Conservation (phyloP, 129 eudicot species). For the Cynara cardunculus region DNA sequence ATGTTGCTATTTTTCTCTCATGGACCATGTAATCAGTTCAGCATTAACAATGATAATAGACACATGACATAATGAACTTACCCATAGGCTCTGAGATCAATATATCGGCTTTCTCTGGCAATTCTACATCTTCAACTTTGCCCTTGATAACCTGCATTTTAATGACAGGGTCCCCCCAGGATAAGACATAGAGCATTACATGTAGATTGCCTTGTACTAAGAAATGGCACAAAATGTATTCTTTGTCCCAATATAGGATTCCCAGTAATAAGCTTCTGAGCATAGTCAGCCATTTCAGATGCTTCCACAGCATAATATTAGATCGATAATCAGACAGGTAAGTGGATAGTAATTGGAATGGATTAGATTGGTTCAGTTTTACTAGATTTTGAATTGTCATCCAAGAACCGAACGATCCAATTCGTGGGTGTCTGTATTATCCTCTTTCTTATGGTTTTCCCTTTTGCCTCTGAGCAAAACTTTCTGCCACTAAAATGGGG, state of each 20-base stretch:
- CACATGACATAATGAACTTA: conserved; percentile 31
- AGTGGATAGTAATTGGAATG: neutral
- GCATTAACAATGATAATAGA: neutral
- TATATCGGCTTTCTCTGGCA: conserved; percentile 97
- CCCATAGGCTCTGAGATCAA: conserved; percentile 99
- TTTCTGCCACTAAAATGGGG: conserved; percentile 9
- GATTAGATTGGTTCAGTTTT: neutral
- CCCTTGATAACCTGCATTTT: conserved; percentile 80
- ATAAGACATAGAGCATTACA: conserved; percentile 12
- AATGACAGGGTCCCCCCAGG: neutral
- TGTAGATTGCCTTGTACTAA: neutral
- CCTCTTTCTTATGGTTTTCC: neutral
- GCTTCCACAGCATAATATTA: conserved; percentile 81
- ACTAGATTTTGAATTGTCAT: neutral
- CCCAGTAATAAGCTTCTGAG: conserved; percentile 85
- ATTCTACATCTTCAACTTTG: conserved; percentile 90
- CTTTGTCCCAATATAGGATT: conserved; percentile 72
- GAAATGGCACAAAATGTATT: conserved; percentile 58
- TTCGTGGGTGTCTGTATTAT: neutral
- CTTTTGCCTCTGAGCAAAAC: neutral
- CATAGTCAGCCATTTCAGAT: conserved; percentile 99
- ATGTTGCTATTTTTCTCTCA: no score
- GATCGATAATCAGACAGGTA: neutral
- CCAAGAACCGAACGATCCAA: neutral
- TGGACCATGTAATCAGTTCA: neutral